These are phyloP conservation scores for Bruguiera gymnorhiza DNA, from an alignment of 345 rosid species.

Conservation along the genomic window DNA sequence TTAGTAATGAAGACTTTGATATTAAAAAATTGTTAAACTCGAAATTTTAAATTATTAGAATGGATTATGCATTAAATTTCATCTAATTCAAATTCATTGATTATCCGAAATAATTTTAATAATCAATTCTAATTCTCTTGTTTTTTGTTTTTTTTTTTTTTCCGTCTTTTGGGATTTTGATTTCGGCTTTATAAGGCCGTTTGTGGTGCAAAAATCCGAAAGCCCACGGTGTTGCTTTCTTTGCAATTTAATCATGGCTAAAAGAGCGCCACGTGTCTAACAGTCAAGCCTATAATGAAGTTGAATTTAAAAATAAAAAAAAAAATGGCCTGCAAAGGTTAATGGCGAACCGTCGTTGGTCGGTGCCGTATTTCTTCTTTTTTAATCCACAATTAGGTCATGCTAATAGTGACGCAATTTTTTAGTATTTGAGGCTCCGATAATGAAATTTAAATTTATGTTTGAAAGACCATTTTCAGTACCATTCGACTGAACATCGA, in stretches of 20 bases:
- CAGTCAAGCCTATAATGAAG: background rate
- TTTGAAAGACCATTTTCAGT: too few relatives aligned
- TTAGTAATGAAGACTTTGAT: too few relatives aligned
- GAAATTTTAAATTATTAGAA: too few relatives aligned
- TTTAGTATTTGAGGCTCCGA: background rate
- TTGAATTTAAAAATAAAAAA: background rate
- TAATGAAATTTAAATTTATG: too few relatives aligned
- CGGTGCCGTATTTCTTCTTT: constrained; percentile 26
- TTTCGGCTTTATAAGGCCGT: too few relatives aligned
- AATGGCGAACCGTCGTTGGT: constrained; percentile 17
- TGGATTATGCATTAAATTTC: too few relatives aligned
- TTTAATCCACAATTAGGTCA: background rate
- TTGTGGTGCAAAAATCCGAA: too few relatives aligned
- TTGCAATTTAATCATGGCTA: constrained; percentile 17
- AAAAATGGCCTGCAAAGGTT: background rate
- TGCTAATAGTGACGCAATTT: background rate
- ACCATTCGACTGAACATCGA: too few relatives aligned
- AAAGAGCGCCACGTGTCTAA: constrained; percentile 23
- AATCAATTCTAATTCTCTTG: too few relatives aligned
- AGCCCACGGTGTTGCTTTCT: constrained; percentile 1
- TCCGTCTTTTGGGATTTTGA: background rate
- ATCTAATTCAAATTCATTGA: too few relatives aligned
- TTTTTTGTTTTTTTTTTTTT: background rate
- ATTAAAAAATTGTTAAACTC: too few relatives aligned
- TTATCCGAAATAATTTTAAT: too few relatives aligned